phyloP scores from a whole-genome alignment of 148 eudicot genomes.

The Mesembryanthemum crystallinum region DNA sequence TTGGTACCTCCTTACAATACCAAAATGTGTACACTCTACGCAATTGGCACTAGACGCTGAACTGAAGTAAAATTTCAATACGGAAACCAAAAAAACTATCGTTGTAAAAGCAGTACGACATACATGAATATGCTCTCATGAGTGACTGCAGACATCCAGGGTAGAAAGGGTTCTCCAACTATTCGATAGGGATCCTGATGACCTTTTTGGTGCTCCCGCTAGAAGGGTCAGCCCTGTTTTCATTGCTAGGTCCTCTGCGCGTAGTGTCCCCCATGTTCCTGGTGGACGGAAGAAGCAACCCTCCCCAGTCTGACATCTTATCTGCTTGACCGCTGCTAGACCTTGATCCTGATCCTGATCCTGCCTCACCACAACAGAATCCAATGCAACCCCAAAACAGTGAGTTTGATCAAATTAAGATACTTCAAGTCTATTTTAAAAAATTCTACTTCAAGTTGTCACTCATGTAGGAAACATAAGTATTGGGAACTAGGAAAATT shows the following conservation, averaged over 20 bases:
- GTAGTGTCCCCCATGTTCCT: background rate
- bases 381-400: background rate
- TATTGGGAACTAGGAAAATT: background rate
- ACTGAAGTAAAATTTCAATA: background rate
- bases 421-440: background rate
- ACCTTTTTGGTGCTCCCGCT: constrained; percentile 44
- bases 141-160: background rate
- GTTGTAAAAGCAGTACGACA: background rate
- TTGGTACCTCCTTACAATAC: too few species aligned
- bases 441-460: too few species aligned
- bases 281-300: constrained; percentile 29
- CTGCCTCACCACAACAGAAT: constrained; percentile 24
- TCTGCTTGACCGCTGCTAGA: constrained; percentile 21
- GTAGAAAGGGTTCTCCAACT: background rate
- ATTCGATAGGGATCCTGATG: constrained; percentile 60
- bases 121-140: background rate
- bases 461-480: background rate
- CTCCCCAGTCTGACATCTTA: constrained; percentile 18
- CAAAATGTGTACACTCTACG: background rate
- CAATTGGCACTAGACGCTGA: background rate
- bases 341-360: too few species aligned
- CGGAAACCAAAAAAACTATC: background rate
- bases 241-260: constrained; percentile 13
- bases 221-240: constrained; percentile 15
- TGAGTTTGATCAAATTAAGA: background rate